Base-by-base conservation (phyloP, 2,329 filamentous ascomycete species). In the Zymoseptoria ardabiliae region DNA sequence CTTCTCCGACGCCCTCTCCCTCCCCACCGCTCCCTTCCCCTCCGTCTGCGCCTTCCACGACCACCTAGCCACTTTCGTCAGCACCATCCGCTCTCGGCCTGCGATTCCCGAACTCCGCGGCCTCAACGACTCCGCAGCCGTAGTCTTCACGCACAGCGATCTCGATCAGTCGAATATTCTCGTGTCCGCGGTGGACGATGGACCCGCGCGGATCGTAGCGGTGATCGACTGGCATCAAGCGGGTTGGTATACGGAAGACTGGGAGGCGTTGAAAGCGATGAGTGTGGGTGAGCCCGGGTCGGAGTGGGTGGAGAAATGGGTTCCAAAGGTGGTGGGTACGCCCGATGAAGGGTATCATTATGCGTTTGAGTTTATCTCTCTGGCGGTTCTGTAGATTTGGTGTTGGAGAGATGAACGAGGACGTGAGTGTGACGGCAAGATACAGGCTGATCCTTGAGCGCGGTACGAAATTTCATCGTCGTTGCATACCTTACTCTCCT, bases 61-160 rank as follows among this genome's bases (percentile, higher is more conserved):
- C 25, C 28, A 20, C 13, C 23, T 58, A 19, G 51, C 56, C 35
- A 19, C 9, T 1, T 30, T 54, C 17, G 30, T 28, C 28, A 35
- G 21, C n/a, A 7, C 3, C 17, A 35, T 10, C 17, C 17, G 21
- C 4, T n/a, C 56, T 11, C 25, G 56, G 4, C 17, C 30, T 3
- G 51, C 49, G 3, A 22, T 58, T 2, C 50, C 53, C 20, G 50
- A 58, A 22, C 50, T 58, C 9, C 9, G n/a, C 3, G 56, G 56
- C 3, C 50, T 58, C 17, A 51, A 54, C 17, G 56, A 58, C 35
- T 30, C 23, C 28, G 28, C 35, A 17, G 22, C 50, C 25, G 30
- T 54, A 7, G 22, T 20, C 19, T 77, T 82, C 59, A 79, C 79
- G 1, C 79, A 83, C 69, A 75, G 76, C 1, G 80, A 83, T 66